phyloP scores from a whole-genome alignment of 2,329 filamentous ascomycete genomes.

The Podosphaera aphanis region DNA sequence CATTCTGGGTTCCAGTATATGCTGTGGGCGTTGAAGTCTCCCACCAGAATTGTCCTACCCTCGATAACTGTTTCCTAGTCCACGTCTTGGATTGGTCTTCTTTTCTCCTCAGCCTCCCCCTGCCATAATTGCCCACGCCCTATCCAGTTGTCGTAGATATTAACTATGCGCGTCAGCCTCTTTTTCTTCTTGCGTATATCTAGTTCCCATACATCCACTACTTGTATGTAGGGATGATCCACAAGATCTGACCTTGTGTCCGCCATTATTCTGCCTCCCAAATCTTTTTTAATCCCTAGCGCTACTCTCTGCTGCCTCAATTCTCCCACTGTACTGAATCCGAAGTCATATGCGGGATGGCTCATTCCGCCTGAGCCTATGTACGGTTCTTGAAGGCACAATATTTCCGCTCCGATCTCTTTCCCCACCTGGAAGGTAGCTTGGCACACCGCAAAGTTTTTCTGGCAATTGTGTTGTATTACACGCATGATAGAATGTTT shows the following conservation, averaged over 20 bases:
- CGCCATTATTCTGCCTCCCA: not conserved
- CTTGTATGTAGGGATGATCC: not conserved
- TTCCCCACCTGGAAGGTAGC: not conserved
- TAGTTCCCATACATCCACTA: not conserved
- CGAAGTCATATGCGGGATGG: not conserved
- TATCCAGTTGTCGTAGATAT: not conserved
- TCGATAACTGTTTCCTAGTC: not conserved
- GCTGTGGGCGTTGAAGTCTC: not conserved
- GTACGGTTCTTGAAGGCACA: not conserved
- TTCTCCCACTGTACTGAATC: not conserved
- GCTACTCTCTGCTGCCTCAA: not conserved
- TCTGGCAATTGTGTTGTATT: too few relatives aligned
- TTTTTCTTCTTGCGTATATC: not conserved
- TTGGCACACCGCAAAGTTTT: not conserved
- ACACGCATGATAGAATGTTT: too few relatives aligned
- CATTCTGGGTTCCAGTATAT: not conserved
- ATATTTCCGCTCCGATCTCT: not conserved
- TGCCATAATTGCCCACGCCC: not conserved
- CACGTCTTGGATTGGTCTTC: not conserved
- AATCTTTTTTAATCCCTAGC: not conserved
- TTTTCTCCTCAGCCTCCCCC: not conserved
- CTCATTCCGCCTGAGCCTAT: not conserved
- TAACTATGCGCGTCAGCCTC: not conserved
- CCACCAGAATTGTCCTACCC: not conserved
- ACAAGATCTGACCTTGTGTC: not conserved